These are phyloP conservation scores for Actinomucor elegans DNA, from an alignment of 371 early-diverging fungal genomes.

Conservation along the genomic window DNA sequence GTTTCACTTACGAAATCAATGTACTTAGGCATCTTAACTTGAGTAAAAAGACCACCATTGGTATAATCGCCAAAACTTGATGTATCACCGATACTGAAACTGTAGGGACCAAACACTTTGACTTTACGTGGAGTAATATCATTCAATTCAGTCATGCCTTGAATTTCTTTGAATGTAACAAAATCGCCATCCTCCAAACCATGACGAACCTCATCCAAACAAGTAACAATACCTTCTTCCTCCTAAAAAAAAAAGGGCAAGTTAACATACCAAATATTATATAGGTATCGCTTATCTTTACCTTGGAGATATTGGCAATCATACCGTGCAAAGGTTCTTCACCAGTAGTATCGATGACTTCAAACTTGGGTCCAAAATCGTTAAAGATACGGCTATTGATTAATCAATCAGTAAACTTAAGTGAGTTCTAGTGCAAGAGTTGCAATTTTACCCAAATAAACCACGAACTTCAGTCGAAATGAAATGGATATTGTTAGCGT, in stretches of 20 bases:
- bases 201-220: conserved; percentile 95
- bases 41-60: conserved; percentile 89
- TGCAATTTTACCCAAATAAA: conserved; percentile 91
- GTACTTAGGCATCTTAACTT: conserved; percentile 90
- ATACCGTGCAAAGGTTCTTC: conserved; percentile 94
- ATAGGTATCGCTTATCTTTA: no score
- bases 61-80: conserved; percentile 70
- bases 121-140: conserved; percentile 78
- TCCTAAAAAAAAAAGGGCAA: no score
- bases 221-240: conserved; percentile 89
- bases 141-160: conserved; percentile 93
- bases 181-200: conserved; percentile 96
- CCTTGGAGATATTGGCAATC: conserved; percentile 85
- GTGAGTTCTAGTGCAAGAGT: no score
- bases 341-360: conserved; percentile 92
- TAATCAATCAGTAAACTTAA: no score
- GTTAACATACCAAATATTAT: no score
- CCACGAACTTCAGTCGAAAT: conserved; percentile 94
- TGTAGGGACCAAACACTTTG: conserved; percentile 91
- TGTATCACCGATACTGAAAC: conserved; percentile 94
- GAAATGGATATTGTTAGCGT: conserved; percentile 85
- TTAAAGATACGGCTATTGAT: conserved; percentile 82
- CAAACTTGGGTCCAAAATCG: conserved; percentile 95
- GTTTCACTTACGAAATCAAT: conserved; percentile 74
- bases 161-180: conserved; percentile 92